Percentiles rank a stretch among this genome's conserved stretches.
phyloP scores from a whole-genome alignment of 2,329 filamentous ascomycete genomes.

The Mariannaea sp. region DNA sequence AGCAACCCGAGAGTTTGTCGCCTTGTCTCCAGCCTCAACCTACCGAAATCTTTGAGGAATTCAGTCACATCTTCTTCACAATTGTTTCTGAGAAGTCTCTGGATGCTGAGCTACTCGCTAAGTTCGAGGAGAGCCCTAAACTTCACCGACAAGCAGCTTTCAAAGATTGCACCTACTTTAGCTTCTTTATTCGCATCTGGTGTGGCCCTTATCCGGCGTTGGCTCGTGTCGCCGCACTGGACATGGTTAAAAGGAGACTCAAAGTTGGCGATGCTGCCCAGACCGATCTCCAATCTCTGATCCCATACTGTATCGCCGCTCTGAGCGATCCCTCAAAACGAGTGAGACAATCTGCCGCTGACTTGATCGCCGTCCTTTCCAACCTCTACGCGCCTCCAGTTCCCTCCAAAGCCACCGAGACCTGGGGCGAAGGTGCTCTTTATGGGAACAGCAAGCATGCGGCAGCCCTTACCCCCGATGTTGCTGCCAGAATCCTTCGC shows the following conservation, averaged over 20 bases:
- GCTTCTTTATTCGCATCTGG: constrained; percentile 78
- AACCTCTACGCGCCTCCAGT: constrained; percentile 49
- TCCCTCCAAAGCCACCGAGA: constrained; percentile 46
- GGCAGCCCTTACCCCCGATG: constrained; percentile 62
- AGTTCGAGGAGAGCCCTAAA: constrained; percentile 60
- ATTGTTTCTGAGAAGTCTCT: constrained; percentile 53
- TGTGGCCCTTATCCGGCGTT: constrained; percentile 71
- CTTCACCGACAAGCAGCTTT: constrained; percentile 60
- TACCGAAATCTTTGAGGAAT: constrained; percentile 60
- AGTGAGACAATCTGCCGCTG: constrained; percentile 76
- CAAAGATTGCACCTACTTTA: constrained; percentile 69
- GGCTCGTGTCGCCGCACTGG: constrained; percentile 71
- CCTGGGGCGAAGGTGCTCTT: constrained; percentile 67
- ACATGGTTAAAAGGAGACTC: constrained; percentile 63
- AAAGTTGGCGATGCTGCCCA: constrained; percentile 54
- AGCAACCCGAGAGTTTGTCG: constrained; percentile 45
- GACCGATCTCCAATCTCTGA: constrained; percentile 74
- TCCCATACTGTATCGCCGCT: constrained; percentile 81
- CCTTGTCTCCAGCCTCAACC: constrained; percentile 59
- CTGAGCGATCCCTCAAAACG: constrained; percentile 76
- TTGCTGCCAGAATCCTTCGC: constrained; percentile 65
- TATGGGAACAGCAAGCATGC: constrained; percentile 64
- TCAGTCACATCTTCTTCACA: constrained; percentile 63
- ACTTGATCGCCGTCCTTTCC: constrained; percentile 64
- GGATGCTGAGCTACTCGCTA: constrained; percentile 46